Conservation (phyloP, 1,284 basidiomycete species). For the Chalciporus sp. region DNA sequence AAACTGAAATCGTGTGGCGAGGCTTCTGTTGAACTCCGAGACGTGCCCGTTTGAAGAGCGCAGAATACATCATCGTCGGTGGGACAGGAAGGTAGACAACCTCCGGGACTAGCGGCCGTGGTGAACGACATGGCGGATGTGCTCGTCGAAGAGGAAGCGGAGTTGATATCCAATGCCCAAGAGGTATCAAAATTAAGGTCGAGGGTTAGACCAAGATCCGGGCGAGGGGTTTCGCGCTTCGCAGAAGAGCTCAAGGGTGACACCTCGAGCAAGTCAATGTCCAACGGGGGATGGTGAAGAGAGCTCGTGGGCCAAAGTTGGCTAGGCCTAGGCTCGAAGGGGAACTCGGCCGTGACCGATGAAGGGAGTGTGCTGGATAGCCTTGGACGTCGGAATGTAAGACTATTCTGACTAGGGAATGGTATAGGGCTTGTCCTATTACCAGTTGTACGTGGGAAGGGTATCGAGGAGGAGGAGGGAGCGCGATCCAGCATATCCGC, state of each 20-base stretch:
- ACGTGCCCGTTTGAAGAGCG: slow-evolving; percentile 1
- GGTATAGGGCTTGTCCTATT: slow-evolving; percentile 7
- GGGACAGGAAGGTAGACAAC: slow-evolving; percentile 14
- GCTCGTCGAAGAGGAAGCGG: slow-evolving; percentile 19
- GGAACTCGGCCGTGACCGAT: slow-evolving; percentile 6
- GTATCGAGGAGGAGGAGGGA: slow-evolving; percentile 17
- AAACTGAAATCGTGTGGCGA: slow-evolving; percentile 13
- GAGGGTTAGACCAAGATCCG: slow-evolving; percentile 23
- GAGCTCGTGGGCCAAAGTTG: neutral
- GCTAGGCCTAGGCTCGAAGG: slow-evolving; percentile 24
- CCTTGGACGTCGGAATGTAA: slow-evolving; percentile 5
- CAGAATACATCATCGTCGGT: slow-evolving; percentile 22
- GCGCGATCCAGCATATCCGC: no score
- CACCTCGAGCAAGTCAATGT: slow-evolving; percentile 15
- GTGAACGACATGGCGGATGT: slow-evolving; percentile 25
- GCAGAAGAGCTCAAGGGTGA: slow-evolving; percentile 1
- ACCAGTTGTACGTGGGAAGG: slow-evolving; percentile 17
- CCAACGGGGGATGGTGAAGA: slow-evolving; percentile 10
- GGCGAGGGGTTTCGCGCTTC: slow-evolving; percentile 6
- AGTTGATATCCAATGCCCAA: slow-evolving; percentile 19
- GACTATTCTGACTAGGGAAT: neutral
- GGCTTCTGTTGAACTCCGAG: slow-evolving; percentile 6
- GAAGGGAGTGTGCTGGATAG: slow-evolving; percentile 14
- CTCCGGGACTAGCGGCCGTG: slow-evolving; percentile 22
- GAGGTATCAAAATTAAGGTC: slow-evolving; percentile 23